Conservation (phyloP, 2,329 filamentous ascomycete species). For the Dothistroma septosporum region DNA sequence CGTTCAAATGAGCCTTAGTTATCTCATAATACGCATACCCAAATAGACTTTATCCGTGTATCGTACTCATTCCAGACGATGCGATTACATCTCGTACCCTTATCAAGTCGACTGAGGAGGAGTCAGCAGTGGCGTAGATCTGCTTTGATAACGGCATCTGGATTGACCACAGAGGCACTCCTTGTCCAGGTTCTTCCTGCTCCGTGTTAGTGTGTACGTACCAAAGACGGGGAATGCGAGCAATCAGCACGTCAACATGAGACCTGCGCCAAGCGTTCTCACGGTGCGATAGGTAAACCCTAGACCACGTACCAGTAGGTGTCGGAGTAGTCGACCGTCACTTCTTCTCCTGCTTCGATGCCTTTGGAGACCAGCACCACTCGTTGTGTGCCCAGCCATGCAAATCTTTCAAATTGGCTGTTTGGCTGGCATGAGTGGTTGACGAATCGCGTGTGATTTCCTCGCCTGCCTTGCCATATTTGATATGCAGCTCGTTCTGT, state of each 20-base stretch:
- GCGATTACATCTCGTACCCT: not conserved
- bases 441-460: slow-evolving; percentile 57
- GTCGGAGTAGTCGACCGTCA: slow-evolving; percentile 57
- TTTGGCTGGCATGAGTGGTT: slow-evolving; percentile 58
- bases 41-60: not conserved
- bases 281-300: too few relatives aligned
- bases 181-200: slow-evolving; percentile 50
- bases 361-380: slow-evolving; percentile 55
- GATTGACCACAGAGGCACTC: slow-evolving; percentile 52
- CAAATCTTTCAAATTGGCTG: slow-evolving; percentile 54
- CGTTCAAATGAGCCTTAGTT: not conserved
- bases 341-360: slow-evolving; percentile 50
- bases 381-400: slow-evolving; percentile 54
- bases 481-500: slow-evolving; percentile 49
- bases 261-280: too few relatives aligned
- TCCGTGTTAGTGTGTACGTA: too few relatives aligned
- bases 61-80: not conserved
- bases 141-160: slow-evolving; percentile 47
- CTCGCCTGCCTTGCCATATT: slow-evolving; percentile 54
- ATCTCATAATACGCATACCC: not conserved
- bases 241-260: too few relatives aligned
- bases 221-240: too few relatives aligned
- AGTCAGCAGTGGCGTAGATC: slow-evolving; percentile 11
- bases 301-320: slow-evolving; percentile 53
- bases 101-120: slow-evolving; percentile 7